Percentiles rank a stretch among this genome's conserved stretches.
phyloP scores from a whole-genome alignment of 495 filamentous ascomycete species.

The Entonaema liquescens region DNA sequence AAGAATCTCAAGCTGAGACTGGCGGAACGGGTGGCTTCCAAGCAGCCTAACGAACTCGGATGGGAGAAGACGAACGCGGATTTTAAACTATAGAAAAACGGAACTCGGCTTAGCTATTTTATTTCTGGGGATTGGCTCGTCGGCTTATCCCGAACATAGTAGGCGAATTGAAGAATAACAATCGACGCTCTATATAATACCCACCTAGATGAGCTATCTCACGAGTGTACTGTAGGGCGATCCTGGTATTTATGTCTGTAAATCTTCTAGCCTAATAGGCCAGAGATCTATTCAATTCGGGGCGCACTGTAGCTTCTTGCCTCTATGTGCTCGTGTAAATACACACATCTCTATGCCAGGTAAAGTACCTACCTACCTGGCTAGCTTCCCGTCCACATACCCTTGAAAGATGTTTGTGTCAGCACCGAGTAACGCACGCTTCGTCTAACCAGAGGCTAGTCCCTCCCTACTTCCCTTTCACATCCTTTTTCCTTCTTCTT shows the following conservation, averaged over 20 bases:
- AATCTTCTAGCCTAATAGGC: background rate
- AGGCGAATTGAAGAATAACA: background rate
- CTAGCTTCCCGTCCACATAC: background rate
- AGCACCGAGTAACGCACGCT: background rate
- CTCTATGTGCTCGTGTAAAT: background rate
- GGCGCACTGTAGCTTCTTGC: background rate
- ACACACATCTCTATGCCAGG: background rate
- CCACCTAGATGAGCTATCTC: background rate
- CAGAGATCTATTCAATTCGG: background rate
- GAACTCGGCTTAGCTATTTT: background rate
- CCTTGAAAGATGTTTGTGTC: background rate
- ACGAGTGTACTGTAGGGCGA: no score
- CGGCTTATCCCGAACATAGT: background rate
- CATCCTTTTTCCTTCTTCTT: background rate
- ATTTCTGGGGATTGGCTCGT: background rate
- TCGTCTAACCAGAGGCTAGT: background rate
- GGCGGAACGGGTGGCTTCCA: conserved; percentile 71
- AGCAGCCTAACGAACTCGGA: conserved; percentile 49
- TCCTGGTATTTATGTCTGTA: background rate
- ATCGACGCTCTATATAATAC: background rate
- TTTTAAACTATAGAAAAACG: conserved; percentile 72
- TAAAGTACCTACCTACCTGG: no score
- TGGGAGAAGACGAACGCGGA: conserved; percentile 76
- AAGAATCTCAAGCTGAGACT: conserved; percentile 71
- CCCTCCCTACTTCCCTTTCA: background rate